A percentile compares a stretch with the other conserved stretches of the same genome.
These are phyloP conservation scores for Pseudopyricularia cyperi DNA, from an alignment of 2,329 filamentous ascomycete genomes.

Conservation along the genomic window DNA sequence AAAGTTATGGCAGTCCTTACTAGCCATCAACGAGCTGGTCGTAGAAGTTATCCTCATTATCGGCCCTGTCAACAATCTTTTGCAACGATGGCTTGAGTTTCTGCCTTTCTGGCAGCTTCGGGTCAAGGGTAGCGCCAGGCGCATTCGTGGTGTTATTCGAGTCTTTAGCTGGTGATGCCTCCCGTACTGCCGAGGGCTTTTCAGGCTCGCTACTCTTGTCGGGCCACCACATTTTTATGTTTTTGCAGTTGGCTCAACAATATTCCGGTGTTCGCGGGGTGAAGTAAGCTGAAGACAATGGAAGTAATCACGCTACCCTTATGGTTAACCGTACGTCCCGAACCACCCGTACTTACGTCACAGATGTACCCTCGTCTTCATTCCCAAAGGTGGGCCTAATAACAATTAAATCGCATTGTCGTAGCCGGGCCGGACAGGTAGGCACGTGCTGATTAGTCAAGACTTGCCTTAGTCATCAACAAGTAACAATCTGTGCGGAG, in stretches of 20 bases:
- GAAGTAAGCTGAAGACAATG: no score
- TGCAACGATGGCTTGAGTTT: constrained; percentile 44
- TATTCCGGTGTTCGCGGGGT: no score
- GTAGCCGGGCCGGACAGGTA: not conserved
- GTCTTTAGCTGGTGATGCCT: constrained; percentile 9
- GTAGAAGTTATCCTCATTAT: constrained; percentile 59
- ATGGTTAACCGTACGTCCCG: no score
- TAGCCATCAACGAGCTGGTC: constrained; percentile 67
- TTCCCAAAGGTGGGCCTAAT: no score
- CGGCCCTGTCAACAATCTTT: constrained; percentile 41
- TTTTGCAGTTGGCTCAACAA: no score
- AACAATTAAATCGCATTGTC: no score
- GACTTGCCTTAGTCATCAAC: not conserved
- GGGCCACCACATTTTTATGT: constrained; percentile 26
- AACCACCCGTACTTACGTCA: no score
- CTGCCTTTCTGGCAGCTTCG: constrained; percentile 30
- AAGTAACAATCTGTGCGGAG: not conserved
- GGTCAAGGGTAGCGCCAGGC: constrained; percentile 18
- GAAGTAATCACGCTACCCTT: no score
- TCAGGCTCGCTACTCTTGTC: constrained; percentile 14
- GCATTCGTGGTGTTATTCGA: constrained; percentile 17
- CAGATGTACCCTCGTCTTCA: no score
- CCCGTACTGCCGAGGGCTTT: constrained; percentile 5
- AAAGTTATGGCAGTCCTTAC: constrained; percentile 34
- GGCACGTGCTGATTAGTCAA: not conserved